Evolutionary conservation across 2,329 filamentous ascomycete species (phyloP), one percentile per base, ranked within the genome.

Genomic region (Aspergillus hortae): DNA sequence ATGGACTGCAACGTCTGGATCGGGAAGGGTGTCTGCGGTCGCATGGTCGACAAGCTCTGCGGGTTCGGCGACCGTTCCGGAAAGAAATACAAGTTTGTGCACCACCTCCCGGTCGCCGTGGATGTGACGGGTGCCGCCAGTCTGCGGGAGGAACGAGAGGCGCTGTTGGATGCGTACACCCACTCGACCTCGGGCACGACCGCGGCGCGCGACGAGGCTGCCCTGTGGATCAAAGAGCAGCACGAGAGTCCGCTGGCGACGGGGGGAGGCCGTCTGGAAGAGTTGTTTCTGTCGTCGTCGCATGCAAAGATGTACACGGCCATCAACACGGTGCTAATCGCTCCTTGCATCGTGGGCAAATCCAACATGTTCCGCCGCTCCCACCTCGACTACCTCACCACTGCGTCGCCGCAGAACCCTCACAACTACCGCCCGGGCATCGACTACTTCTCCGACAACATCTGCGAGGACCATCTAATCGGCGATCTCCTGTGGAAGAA

Each of bases 281-380:
- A 99, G 67, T 84, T 92, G 71, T 99, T 97, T 75, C 88, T 99
- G 80, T 87, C 90, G 0, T 94, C 91, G 0, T 85, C 90, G 0
- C 94, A 99, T 70, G 90, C 91, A 61, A 99, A 99, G 68, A 97
- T 99, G 78, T 99, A 99, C 75, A 88, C 87, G 7, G 94, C 92
- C 55, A 99, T 99, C 80, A 97, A 97, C 72, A 89, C 90, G 0
- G 90, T 96, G 14, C 81, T 88, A 3, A 75, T 97, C 48, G 94
- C 94, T 0, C 94, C 95, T 7, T 99, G 94, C 71, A 88, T 95
- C 52, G 87, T 97, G 19, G 94, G 94, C 46, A 99, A 99, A 75
- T 95, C 90, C 64, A 97, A 95, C 74, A 97, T 99, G 92, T 99
- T 97, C 74, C 88, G 94, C 53, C 89, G 88, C 56, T 89, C 90